phyloP scores from a whole-genome alignment of 768 basidiomycete species.

The Cyclocybe aegerita region DNA sequence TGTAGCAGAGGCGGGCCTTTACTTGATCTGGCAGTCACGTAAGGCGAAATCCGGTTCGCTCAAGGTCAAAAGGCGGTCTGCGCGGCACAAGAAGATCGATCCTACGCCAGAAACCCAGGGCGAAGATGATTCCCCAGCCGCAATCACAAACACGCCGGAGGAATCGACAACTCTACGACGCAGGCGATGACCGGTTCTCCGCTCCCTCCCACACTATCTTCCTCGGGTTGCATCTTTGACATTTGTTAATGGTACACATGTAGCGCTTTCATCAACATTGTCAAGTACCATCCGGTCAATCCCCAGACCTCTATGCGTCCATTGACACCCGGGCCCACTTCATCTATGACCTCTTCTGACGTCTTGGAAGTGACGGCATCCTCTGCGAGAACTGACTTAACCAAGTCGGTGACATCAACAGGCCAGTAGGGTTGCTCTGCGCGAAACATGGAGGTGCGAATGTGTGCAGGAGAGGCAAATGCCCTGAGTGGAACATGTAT shows the following conservation, averaged over 20 bases:
- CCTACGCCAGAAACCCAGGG: conserved; percentile 10
- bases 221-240: conserved; percentile 3
- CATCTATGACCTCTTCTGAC: conserved; percentile 34
- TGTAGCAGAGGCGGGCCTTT: conserved; percentile 65
- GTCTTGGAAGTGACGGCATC: conserved; percentile 29
- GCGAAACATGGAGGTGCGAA: conserved; percentile 56
- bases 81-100: conserved; percentile 38
- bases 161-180: conserved; percentile 25
- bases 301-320: conserved; percentile 76
- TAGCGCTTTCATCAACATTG: conserved; percentile 56
- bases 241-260: conserved; percentile 39
- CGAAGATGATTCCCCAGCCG: conserved; percentile 6
- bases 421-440: conserved; percentile 60
- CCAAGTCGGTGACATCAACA: conserved; percentile 65
- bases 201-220: neutral
- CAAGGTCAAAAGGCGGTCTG: conserved; percentile 19
- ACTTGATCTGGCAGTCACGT: conserved; percentile 70
- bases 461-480: conserved; percentile 44
- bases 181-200: conserved; percentile 20
- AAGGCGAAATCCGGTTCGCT: conserved; percentile 20
- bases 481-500: conserved; percentile 71
- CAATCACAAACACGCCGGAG: conserved; percentile 7
- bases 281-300: conserved; percentile 81
- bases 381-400: conserved; percentile 19
- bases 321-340: conserved; percentile 40